These are phyloP conservation scores for Talaromyces trachyspermus DNA, from an alignment of 495 filamentous ascomycete species.

Conservation along the genomic window DNA sequence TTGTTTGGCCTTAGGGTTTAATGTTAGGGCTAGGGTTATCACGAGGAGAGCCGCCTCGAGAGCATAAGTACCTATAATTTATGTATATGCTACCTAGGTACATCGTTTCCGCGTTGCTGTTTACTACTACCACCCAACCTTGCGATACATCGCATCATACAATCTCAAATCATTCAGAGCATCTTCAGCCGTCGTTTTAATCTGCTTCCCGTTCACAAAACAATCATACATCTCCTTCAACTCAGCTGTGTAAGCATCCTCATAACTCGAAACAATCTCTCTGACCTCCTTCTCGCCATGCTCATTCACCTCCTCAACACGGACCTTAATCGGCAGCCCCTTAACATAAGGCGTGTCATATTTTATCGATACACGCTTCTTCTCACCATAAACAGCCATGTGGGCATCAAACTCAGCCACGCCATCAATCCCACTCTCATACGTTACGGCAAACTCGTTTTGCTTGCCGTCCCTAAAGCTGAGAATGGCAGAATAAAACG, in stretches of 20 bases:
- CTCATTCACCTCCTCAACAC: conserved; percentile 39
- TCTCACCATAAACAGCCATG: conserved; percentile 42
- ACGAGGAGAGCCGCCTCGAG: no score
- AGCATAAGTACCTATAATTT: background rate
- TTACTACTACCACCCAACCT: background rate
- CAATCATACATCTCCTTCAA: conserved; percentile 41
- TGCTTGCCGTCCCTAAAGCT: conserved; percentile 25
- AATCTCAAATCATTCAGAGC: conserved; percentile 41
- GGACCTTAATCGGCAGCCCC: conserved; percentile 38
- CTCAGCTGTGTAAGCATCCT: conserved; percentile 47
- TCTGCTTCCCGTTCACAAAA: conserved; percentile 27
- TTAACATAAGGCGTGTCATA: conserved; percentile 49
- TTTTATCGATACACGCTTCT: conserved; percentile 37
- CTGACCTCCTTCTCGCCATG: conserved; percentile 24
- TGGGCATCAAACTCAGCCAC: conserved; percentile 52
- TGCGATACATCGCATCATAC: conserved; percentile 8
- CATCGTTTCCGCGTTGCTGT: background rate
- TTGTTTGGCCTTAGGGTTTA: no score
- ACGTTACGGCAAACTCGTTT: conserved; percentile 43
- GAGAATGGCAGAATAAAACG: conserved; percentile 42
- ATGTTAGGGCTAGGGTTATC: no score
- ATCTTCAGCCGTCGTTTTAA: conserved; percentile 46
- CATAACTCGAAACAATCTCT: conserved; percentile 34
- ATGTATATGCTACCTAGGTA: background rate
- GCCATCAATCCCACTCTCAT: conserved; percentile 46